Base-by-base conservation (phyloP, 2,329 filamentous ascomycete species). In the Scleromitrula shiraiana region DNA sequence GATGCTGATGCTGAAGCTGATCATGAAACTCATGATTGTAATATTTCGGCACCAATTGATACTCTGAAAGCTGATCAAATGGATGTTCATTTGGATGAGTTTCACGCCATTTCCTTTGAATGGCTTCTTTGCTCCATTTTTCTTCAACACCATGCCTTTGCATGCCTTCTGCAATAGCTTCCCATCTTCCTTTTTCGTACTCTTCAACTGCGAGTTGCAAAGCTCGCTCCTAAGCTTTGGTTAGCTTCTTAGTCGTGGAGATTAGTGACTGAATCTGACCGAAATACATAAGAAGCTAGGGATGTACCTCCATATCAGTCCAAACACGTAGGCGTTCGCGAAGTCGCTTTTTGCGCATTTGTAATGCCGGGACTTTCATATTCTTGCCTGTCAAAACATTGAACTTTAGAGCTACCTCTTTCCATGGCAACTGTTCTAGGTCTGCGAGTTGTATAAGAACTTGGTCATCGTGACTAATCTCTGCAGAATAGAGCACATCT, bases 321-420 rank as follows among this genome's bases (percentile, higher is more conserved):
- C 53, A 57, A 46, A 55, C 53, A 38, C 59, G 54, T 43, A 67
- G 53, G 49, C 59, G 60, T 51, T 66, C 62, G 33, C 64, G 54
- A 7, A 66, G 55, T 20, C 65, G 58, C 53, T 64, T 65, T 46
- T 64, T 64, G 22, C 63, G 59, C 65, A 67, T 67, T 50, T 67
- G 65, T 33, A 67, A 53, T 33, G 64, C 65, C 17, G 64, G 59
- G 42, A 63, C 57, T 29, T 58, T 56, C 53, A 62, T 62, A 14
- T 52, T 54, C 19, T 61, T 61, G 24, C 60, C 56, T 27, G 55
- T 59, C 41, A 55, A 50, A 23, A 60, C 58, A 32, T 62, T 59
- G 51, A 65, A 66, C 20, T 53, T 55, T 22, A 44, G 49, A 14
- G 56, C 55, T 30, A 66, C 60, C 10, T 60, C 59, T 43, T 66